Conservation (phyloP, 2,329 filamentous ascomycete genomes). For the Beauveria sp. region DNA sequence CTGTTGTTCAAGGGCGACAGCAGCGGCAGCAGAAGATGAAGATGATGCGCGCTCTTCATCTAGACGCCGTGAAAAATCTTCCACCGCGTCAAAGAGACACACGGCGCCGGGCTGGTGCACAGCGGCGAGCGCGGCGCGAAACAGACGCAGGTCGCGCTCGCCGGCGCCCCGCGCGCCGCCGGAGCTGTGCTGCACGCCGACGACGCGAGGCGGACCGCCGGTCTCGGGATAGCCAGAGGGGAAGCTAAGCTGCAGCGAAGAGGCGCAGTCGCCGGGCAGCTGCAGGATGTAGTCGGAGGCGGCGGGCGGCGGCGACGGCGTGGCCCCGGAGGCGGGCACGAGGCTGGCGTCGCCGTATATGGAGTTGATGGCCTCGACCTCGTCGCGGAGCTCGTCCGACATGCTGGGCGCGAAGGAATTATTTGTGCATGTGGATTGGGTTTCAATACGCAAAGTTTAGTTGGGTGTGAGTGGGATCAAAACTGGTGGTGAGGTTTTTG, state of each 20-base stretch:
- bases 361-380: constrained; percentile 74
- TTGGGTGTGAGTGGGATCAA: background rate
- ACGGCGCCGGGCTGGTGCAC: constrained; percentile 65
- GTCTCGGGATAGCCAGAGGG: constrained; percentile 71
- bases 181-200: constrained; percentile 75
- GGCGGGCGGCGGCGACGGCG: constrained; percentile 25
- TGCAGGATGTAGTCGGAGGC: constrained; percentile 47
- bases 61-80: constrained; percentile 51
- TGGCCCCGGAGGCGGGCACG: constrained; percentile 26
- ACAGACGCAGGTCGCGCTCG: constrained; percentile 58
- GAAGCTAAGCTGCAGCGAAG: constrained; percentile 59
- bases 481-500: background rate
- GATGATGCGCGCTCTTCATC: constrained; percentile 22
- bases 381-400: constrained; percentile 59
- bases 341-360: constrained; percentile 70
- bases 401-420: constrained; percentile 23
- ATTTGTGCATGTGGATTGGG: background rate
- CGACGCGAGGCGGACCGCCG: constrained; percentile 60
- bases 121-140: constrained; percentile 57
- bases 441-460: too few species aligned
- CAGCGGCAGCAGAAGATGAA: constrained; percentile 11
- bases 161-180: constrained; percentile 68
- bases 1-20: constrained; percentile 18
- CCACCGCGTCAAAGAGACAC: constrained; percentile 86
- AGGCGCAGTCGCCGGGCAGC: constrained; percentile 53